phyloP scores from a whole-genome alignment of 1,284 basidiomycete species.

The Boletus smithii region DNA sequence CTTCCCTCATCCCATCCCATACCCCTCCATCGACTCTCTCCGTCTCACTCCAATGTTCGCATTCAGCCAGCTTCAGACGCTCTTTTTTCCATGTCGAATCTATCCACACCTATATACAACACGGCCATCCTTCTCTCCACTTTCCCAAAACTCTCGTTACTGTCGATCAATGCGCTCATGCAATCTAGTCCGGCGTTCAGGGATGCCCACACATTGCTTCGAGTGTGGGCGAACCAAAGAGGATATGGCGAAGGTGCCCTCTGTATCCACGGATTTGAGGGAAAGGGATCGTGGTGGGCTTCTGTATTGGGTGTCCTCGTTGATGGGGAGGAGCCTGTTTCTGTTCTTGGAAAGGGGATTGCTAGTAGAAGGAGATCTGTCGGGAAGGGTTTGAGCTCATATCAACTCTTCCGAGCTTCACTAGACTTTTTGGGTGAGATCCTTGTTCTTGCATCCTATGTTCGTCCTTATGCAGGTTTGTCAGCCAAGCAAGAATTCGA shows the following conservation, averaged over 20 bases:
- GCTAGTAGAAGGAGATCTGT: conserved; percentile 52
- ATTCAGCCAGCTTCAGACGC: conserved; percentile 25
- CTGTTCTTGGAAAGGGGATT: conserved; percentile 26
- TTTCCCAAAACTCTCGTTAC: conserved; percentile 63
- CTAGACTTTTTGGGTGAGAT: conserved; percentile 72
- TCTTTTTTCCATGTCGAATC: conserved; percentile 8
- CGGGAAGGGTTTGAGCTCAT: conserved; percentile 76
- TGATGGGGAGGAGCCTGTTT: conserved; percentile 57
- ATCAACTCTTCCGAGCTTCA: conserved; percentile 81
- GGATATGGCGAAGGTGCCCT: conserved; percentile 63
- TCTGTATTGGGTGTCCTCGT: conserved; percentile 71
- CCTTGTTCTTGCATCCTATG: neutral
- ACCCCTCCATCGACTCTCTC: conserved; percentile 66
- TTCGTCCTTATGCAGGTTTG: conserved; percentile 9
- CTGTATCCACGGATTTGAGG: conserved; percentile 68
- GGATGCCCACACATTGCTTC: conserved; percentile 77
- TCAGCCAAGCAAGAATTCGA: conserved; percentile 71
- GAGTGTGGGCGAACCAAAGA: conserved; percentile 89
- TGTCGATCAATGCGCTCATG: conserved; percentile 66
- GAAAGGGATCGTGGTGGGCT: conserved; percentile 66
- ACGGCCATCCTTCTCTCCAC: conserved; percentile 66
- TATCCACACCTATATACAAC: conserved; percentile 79
- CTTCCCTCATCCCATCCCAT: conserved; percentile 60
- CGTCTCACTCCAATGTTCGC: conserved; percentile 72
- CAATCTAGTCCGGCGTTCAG: conserved; percentile 62